Evolutionary conservation across 768 basidiomycete genomes (phyloP).

Genomic region (Ephemerocybe angulata): DNA sequence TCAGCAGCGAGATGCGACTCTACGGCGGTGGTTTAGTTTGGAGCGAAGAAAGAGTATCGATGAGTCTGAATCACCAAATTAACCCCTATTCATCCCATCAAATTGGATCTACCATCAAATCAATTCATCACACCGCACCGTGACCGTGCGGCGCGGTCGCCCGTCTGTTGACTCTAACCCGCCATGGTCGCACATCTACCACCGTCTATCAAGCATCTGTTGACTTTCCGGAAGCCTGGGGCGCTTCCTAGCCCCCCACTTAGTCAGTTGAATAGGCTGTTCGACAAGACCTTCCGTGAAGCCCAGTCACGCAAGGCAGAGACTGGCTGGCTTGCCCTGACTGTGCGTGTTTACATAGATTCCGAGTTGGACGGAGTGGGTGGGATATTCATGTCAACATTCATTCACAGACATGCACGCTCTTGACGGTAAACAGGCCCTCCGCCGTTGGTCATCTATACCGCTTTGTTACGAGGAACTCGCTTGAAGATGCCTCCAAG

Average conservation of each 20-base stretch:
- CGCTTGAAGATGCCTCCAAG: constrained; percentile 30
- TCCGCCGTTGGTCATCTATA: constrained; percentile 77
- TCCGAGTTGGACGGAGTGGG: not conserved
- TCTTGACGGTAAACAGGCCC: constrained; percentile 80
- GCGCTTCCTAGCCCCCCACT: constrained; percentile 55
- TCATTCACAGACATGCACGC: constrained; percentile 65
- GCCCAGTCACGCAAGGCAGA: constrained; percentile 62
- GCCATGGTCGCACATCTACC: constrained; percentile 52
- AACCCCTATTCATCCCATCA: too few relatives aligned
- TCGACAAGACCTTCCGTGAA: constrained; percentile 60
- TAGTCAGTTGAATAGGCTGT: constrained; percentile 48
- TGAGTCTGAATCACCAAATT: too few relatives aligned
- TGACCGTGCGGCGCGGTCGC: not conserved
- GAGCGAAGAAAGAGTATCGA: too few relatives aligned
- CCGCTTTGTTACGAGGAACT: constrained; percentile 61
- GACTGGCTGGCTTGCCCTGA: constrained; percentile 78
- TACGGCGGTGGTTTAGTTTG: too few relatives aligned
- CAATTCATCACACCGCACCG: too few relatives aligned
- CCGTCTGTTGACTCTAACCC: not conserved
- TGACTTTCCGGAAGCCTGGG: constrained; percentile 64
- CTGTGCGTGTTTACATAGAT: constrained; percentile 43
- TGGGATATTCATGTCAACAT: constrained; percentile 17
- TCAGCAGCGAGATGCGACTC: too few relatives aligned
- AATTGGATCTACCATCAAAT: too few relatives aligned
- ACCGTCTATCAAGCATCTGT: constrained; percentile 64